These are phyloP conservation scores for Apiospora koreana DNA, from an alignment of 2,329 filamentous ascomycete species.

Conservation along the genomic window DNA sequence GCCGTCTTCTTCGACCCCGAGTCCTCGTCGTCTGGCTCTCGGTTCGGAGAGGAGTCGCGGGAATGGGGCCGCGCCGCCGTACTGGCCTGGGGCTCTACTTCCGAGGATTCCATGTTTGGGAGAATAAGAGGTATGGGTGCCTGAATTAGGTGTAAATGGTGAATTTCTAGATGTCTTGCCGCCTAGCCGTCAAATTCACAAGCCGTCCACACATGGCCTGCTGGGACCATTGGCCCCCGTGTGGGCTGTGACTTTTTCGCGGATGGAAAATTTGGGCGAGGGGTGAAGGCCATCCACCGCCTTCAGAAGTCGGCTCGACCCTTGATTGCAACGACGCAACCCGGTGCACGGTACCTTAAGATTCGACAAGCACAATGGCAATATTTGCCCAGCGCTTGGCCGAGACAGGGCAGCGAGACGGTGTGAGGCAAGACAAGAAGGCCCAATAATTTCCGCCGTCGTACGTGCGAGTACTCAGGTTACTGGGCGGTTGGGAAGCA, in stretches of 20 bases:
- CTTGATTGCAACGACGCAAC: slow-evolving; percentile 1
- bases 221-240: slow-evolving; percentile 19
- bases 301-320: not conserved
- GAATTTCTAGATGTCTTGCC: slow-evolving; percentile 16
- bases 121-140: slow-evolving; percentile 13
- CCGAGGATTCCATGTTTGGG: slow-evolving; percentile 31
- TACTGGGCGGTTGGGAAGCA: slow-evolving; percentile 15
- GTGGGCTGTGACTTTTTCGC: slow-evolving; percentile 13
- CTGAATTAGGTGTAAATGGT: slow-evolving; percentile 11
- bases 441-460: slow-evolving; percentile 24
- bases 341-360: slow-evolving; percentile 5
- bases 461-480: slow-evolving; percentile 20
- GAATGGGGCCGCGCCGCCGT: slow-evolving; percentile 25
- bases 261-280: not conserved
- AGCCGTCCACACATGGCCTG: slow-evolving; percentile 23
- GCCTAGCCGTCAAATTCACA: slow-evolving; percentile 19
- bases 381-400: slow-evolving; percentile 14
- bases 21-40: slow-evolving; percentile 39
- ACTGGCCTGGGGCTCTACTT: slow-evolving; percentile 11
- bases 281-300: not conserved
- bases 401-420: slow-evolving; percentile 16
- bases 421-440: slow-evolving; percentile 20
- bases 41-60: slow-evolving; percentile 33
- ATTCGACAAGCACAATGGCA: slow-evolving; percentile 12
- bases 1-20: slow-evolving; percentile 48